Conservation (phyloP, 306 rosid species). For the Benincasa hispida region DNA sequence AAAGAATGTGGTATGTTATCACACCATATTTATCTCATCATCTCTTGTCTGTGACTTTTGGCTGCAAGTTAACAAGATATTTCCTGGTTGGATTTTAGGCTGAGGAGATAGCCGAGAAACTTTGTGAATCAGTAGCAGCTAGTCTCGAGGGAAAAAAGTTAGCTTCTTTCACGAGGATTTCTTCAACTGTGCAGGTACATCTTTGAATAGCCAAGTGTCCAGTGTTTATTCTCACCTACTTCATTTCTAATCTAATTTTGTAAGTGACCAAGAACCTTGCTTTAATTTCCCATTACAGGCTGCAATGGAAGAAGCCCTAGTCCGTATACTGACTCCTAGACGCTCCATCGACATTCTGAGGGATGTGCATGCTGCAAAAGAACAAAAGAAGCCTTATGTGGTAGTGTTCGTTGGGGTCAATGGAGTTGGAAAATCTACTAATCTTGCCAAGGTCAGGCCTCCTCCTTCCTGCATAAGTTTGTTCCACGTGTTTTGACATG, state of each 20-base stretch:
- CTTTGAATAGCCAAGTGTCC: background rate
- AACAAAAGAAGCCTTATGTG: conserved; percentile 89
- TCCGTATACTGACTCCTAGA: conserved; percentile 84
- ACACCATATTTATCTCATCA: background rate
- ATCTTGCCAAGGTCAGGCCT: conserved; percentile 74
- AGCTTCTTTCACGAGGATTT: conserved; percentile 86
- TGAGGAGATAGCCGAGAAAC: conserved; percentile 97
- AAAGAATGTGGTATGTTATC: conserved; percentile 84
- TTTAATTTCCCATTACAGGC: conserved; percentile 28
- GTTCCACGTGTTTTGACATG: background rate
- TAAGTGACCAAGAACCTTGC: background rate
- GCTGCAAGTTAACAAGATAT: conserved; percentile 11
- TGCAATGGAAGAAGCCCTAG: conserved; percentile 97
- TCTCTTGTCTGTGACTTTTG: background rate
- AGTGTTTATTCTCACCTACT: background rate
- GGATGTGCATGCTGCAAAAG: conserved; percentile 89
- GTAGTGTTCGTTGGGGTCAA: conserved; percentile 97
- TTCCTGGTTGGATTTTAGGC: conserved; percentile 42
- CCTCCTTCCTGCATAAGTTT: background rate
- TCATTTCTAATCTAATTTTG: background rate
- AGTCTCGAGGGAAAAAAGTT: conserved; percentile 96
- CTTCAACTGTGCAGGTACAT: conserved; percentile 91
- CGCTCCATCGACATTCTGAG: conserved; percentile 92
- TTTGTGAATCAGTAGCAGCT: conserved; percentile 95
- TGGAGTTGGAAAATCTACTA: conserved; percentile 98